Conservation (phyloP, 2,329 filamentous ascomycete genomes). For the Colletotrichum tamarilloi region DNA sequence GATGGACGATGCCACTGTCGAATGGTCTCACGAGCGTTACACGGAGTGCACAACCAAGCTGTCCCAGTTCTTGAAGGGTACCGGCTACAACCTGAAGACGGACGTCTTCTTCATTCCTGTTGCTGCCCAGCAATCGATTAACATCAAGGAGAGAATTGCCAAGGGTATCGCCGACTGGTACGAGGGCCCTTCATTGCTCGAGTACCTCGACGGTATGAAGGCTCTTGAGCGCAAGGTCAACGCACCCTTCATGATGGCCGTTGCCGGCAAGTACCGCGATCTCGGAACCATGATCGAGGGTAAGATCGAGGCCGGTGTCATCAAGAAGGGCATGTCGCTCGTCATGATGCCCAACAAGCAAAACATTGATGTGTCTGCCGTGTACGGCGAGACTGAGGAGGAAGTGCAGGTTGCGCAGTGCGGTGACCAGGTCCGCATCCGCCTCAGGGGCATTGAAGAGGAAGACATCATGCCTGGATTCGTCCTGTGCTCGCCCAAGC, state of each 20-base stretch:
- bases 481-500: constrained; percentile 94
- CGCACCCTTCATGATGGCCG: constrained; percentile 99
- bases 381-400: constrained; percentile 97
- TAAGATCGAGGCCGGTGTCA: constrained; percentile 93
- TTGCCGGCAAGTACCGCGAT: constrained; percentile 96
- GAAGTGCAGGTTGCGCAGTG: constrained; percentile 85
- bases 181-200: constrained; percentile 88
- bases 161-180: constrained; percentile 85
- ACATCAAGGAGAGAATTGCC: constrained; percentile 89
- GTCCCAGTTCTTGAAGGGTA: constrained; percentile 85
- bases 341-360: constrained; percentile 97
- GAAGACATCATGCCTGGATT: constrained; percentile 97
- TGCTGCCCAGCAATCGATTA: constrained; percentile 85
- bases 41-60: constrained; percentile 94
- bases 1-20: constrained; percentile 97
- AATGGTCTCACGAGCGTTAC: constrained; percentile 94
- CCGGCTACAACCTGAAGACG: constrained; percentile 93
- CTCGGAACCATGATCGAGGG: constrained; percentile 98
- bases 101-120: constrained; percentile 97
- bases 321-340: constrained; percentile 88
- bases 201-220: constrained; percentile 95
- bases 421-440: constrained; percentile 93
- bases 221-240: constrained; percentile 95
- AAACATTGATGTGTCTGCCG: constrained; percentile 80
- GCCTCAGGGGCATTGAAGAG: constrained; percentile 94